These are phyloP conservation scores for Botrytis byssoidea DNA, from an alignment of 2,329 filamentous ascomycete species.

Conservation along the genomic window DNA sequence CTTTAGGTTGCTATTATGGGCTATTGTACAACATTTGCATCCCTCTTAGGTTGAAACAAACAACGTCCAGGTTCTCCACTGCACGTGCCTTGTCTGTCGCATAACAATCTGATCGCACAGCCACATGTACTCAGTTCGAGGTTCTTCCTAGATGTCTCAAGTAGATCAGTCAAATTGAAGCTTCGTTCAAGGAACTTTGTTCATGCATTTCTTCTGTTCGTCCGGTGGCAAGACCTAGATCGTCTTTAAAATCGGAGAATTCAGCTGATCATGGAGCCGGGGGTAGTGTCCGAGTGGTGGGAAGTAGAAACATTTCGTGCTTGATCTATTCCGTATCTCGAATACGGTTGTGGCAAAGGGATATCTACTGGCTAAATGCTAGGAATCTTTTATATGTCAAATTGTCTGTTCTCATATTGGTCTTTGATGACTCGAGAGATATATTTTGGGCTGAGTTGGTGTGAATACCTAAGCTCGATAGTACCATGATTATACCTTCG, in stretches of 20 bases:
- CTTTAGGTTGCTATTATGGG: not conserved
- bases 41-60: not conserved
- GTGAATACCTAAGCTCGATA: not conserved
- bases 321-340: not conserved
- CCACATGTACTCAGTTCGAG: not conserved
- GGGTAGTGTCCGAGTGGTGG: not conserved
- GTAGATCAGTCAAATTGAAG: not conserved
- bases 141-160: not conserved
- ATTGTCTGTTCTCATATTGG: not conserved
- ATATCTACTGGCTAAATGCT: not conserved
- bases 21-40: not conserved
- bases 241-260: not conserved
- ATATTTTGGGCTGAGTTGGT: not conserved
- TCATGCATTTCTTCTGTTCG: conserved; percentile 1
- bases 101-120: not conserved
- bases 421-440: not conserved
- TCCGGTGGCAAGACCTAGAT: not conserved
- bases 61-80: not conserved
- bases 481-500: not conserved
- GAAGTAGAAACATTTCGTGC: conserved; percentile 1
- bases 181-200: not conserved
- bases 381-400: not conserved
- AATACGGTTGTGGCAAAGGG: not conserved
- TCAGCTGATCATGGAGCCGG: not conserved
- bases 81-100: not conserved